Conservation (phyloP, 768 basidiomycete genomes). For the Pisolithus orientalis region DNA sequence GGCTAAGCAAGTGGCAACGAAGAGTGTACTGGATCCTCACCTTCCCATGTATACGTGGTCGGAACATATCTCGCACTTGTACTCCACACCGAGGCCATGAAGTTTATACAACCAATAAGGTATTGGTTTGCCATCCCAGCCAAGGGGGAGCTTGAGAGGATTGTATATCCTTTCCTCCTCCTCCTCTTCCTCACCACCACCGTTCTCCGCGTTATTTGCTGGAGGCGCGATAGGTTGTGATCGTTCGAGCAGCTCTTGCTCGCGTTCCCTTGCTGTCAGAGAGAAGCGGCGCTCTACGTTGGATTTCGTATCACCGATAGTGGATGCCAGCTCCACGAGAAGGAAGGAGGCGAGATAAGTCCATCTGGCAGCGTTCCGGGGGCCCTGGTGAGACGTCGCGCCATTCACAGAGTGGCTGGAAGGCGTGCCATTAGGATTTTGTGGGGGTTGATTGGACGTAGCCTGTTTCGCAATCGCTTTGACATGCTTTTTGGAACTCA, state of each 20-base stretch:
- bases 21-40: constrained; percentile 29
- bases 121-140: constrained; percentile 99
- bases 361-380: constrained; percentile 60
- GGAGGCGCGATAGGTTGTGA: constrained; percentile 43
- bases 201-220: constrained; percentile 31
- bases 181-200: constrained; percentile 64
- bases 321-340: constrained; percentile 54
- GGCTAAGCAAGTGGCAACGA: constrained; percentile 11
- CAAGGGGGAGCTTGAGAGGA: constrained; percentile 91
- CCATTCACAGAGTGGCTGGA: constrained; percentile 30
- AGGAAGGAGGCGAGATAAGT: constrained; percentile 68
- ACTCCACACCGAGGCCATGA: constrained; percentile 97
- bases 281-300: constrained; percentile 97
- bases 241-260: constrained; percentile 84
- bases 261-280: constrained; percentile 94
- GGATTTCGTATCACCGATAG: constrained; percentile 84
- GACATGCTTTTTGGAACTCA: constrained; percentile 92
- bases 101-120: constrained; percentile 98
- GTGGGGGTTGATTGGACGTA: constrained; percentile 27
- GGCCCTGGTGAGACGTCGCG: constrained; percentile 34
- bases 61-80: constrained; percentile 95
- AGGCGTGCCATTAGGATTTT: constrained; percentile 28
- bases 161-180: constrained; percentile 98
- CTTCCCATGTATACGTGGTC: constrained; percentile 96
- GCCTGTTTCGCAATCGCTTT: constrained; percentile 82